Percentiles rank a stretch among this genome's conserved stretches.
phyloP scores from a whole-genome alignment of 768 basidiomycete genomes.

The Boletellus emodensis region DNA sequence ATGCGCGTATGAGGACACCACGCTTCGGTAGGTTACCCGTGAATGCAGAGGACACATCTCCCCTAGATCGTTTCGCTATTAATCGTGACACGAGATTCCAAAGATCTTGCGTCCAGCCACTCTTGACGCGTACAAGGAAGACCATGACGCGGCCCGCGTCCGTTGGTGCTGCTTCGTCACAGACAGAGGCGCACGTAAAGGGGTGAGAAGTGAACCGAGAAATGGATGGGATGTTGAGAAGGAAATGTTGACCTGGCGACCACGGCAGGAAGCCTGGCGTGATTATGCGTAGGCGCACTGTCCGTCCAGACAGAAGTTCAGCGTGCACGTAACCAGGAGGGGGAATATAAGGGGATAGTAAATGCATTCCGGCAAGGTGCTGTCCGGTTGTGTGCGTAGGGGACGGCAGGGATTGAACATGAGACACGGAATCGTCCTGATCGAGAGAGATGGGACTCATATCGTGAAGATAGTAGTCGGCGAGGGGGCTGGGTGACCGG shows the following conservation, averaged over 20 bases:
- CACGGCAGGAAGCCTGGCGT: conserved; percentile 55
- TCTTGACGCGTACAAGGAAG: conserved; percentile 64
- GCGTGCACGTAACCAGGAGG: conserved; percentile 67
- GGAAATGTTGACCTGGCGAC: conserved; percentile 78
- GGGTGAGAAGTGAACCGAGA: conserved; percentile 63
- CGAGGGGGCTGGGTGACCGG: conserved; percentile 24
- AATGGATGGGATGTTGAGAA: conserved; percentile 62
- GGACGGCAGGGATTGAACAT: not conserved
- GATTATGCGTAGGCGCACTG: conserved; percentile 63
- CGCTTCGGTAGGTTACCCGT: conserved; percentile 31
- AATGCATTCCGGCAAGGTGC: not conserved
- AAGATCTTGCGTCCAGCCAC: conserved; percentile 64
- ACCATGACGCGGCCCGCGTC: conserved; percentile 53
- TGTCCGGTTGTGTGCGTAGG: not conserved
- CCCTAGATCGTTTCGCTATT: conserved; percentile 33
- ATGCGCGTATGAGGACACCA: conserved; percentile 53
- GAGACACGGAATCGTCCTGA: not conserved
- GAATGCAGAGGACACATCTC: conserved; percentile 5
- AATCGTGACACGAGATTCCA: conserved; percentile 51
- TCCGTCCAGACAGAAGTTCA: conserved; percentile 65
- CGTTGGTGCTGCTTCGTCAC: conserved; percentile 43
- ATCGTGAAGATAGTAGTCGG: conserved; percentile 15
- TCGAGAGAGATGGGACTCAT: conserved; percentile 1
- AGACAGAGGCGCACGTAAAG: conserved; percentile 65
- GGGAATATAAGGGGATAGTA: conserved; percentile 36